Evolutionary conservation across 768 basidiomycete species (phyloP).

Genomic region (Termitomyces sp.): DNA sequence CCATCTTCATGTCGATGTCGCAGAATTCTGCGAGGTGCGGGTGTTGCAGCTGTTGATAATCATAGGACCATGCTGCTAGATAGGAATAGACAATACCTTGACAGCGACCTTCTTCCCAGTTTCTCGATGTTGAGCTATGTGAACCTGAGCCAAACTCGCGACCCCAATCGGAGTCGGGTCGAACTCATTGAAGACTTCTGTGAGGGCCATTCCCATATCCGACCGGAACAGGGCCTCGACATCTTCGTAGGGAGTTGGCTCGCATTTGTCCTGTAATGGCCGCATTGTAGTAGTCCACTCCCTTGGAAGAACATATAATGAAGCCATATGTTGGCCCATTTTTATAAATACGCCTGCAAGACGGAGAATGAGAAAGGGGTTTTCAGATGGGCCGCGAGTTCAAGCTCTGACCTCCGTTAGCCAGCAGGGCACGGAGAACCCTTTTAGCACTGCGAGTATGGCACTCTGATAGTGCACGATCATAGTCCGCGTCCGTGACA

Average conservation of each 20-base stretch:
- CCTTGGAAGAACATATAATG: conserved; percentile 49
- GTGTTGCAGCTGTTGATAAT: conserved; percentile 69
- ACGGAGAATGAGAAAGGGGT: background rate
- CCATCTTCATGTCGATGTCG: conserved; percentile 86
- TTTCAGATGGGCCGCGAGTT: conserved; percentile 6
- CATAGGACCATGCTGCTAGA: conserved; percentile 1
- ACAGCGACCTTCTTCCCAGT: conserved; percentile 82
- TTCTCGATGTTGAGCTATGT: conserved; percentile 69
- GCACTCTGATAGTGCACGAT: conserved; percentile 66
- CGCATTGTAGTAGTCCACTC: conserved; percentile 53
- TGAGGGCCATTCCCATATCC: conserved; percentile 74
- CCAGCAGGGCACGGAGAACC: conserved; percentile 78
- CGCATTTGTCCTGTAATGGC: conserved; percentile 86
- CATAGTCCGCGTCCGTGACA: conserved; percentile 43
- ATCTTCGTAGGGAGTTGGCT: conserved; percentile 79
- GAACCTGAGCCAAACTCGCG: conserved; percentile 95
- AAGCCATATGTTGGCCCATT: conserved; percentile 84
- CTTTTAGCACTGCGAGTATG: conserved; percentile 81
- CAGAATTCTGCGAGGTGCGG: conserved; percentile 92
- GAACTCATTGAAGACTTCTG: conserved; percentile 81
- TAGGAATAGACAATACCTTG: conserved; percentile 48
- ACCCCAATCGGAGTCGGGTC: conserved; percentile 89
- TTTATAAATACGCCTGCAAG: conserved; percentile 77
- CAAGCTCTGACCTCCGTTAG: conserved; percentile 69
- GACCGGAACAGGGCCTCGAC: conserved; percentile 70